Evolutionary conservation across 164 flowering plant species (phyloP).

Genomic region (Stephania japonica): DNA sequence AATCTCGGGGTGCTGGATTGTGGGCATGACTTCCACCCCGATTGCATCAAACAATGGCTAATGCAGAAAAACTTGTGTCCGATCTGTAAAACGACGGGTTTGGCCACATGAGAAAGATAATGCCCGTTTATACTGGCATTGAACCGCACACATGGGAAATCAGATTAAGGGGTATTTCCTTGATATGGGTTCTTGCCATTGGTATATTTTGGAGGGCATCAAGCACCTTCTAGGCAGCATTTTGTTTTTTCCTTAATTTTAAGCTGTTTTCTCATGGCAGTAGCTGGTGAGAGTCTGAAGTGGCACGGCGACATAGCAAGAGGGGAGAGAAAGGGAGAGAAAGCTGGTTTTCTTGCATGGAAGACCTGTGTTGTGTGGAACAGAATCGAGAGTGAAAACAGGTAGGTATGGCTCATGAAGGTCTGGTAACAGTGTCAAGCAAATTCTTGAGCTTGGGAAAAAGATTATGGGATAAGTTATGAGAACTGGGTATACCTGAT

Average conservation of each 20-base stretch:
- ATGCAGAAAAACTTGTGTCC: conserved; percentile 75
- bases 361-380: not conserved
- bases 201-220: conserved; percentile 12
- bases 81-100: conserved; percentile 64
- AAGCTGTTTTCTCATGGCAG: conserved; percentile 7
- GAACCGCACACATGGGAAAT: conserved; percentile 7
- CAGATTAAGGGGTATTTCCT: conserved; percentile 9
- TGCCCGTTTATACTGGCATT: not conserved
- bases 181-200: not conserved
- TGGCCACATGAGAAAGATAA: conserved; percentile 29
- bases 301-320: not conserved
- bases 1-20: conserved; percentile 63
- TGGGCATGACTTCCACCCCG: conserved; percentile 69
- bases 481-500: not conserved
- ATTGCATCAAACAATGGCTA: conserved; percentile 83
- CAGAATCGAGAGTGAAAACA: not conserved
- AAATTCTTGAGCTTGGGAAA: not conserved
- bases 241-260: not conserved
- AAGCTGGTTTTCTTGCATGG: not conserved
- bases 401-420: not conserved
- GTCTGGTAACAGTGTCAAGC: not conserved
- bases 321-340: not conserved
- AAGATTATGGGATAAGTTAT: not conserved
- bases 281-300: not conserved
- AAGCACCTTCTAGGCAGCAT: conserved; percentile 11